Evolutionary conservation across 2,329 filamentous ascomycete genomes (phyloP), one percentile per base, ranked within the genome.

Genomic region (Claviceps maximensis): DNA sequence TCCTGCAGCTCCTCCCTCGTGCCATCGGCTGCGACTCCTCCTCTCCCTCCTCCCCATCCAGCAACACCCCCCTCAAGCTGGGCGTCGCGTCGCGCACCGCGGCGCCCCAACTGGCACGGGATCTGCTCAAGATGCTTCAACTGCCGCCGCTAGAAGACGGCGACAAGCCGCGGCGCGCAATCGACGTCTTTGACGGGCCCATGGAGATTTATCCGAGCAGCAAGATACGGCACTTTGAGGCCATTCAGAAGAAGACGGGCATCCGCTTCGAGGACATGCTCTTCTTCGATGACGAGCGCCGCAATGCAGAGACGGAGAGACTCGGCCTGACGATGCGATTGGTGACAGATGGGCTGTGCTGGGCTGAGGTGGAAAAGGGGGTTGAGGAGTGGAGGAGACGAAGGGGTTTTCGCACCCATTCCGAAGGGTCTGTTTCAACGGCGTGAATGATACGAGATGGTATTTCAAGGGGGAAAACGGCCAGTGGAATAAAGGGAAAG

Each of bases 241-340:
- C 78, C 5, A 73, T 97, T 59, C 79, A 85, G 10, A 79, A 83
- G 65, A 76, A 80, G 53, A 89, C 85, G 15, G 82, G 82, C 1
- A 67, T 96, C 2, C 71, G 73, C 6, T 95, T 81, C 62, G 78
- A 85, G 58, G 88, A 96, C 48, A 95, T 97, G 84, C 67, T 97
- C 36, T 97, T 97, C 68, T 97, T 97, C 59, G 91, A 97, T 61
- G 91, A 97, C 61, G 91, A 97, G 77, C 75, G 77, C 51, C 73
- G 91, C 56, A 97, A 97, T 64, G 75, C 80, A 54, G 89, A 96
- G 64, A 91, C 95, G 1, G 81, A 84, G 71, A 71, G 65, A 27
- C 62, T 96, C 49, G 90, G 90, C 0, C 86, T 95, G 3, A 87
- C 86, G 0, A 95, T 97, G 80, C 82, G 82, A 63, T 70, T 96